Conservation (phyloP, 495 filamentous ascomycete genomes). For the Neurospora sp. region DNA sequence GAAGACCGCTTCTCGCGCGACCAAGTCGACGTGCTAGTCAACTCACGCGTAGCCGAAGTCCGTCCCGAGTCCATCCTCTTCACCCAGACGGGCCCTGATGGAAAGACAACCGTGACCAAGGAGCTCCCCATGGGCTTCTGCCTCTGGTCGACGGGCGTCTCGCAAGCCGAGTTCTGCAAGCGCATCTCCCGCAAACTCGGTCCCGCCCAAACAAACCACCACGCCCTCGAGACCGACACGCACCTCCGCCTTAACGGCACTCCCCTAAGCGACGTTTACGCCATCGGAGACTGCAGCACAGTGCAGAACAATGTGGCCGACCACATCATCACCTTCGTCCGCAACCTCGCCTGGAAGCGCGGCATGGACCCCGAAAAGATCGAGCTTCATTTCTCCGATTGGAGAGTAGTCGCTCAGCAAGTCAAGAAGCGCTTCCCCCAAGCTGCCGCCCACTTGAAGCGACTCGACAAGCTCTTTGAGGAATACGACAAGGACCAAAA, state of each 20-base stretch:
- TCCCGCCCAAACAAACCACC: constrained; percentile 67
- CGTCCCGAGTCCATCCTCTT: constrained; percentile 74
- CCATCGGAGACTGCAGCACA: constrained; percentile 89
- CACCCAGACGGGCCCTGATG: constrained; percentile 65
- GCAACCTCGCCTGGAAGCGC: constrained; percentile 83
- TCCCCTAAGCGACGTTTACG: constrained; percentile 90
- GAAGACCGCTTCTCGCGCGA: constrained; percentile 87
- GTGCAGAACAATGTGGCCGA: constrained; percentile 93
- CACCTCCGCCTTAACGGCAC: constrained; percentile 88
- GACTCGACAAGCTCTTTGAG: constrained; percentile 80
- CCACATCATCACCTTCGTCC: constrained; percentile 79
- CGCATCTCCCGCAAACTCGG: constrained; percentile 62
- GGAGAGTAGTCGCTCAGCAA: constrained; percentile 68
- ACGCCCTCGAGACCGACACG: constrained; percentile 90
- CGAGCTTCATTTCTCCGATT: constrained; percentile 75
- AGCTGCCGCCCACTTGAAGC: constrained; percentile 77
- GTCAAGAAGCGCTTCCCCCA: constrained; percentile 90
- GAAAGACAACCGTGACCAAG: constrained; percentile 60
- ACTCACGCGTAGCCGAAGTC: constrained; percentile 86
- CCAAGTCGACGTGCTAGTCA: constrained; percentile 80
- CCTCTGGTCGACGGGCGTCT: constrained; percentile 95
- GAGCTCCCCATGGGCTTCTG: constrained; percentile 96
- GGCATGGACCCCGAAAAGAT: constrained; percentile 79
- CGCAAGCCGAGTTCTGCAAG: constrained; percentile 72
- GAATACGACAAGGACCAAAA: constrained; percentile 88